Conservation (phyloP, 2,329 filamentous ascomycete species). For the Tolypocladium nubicola region DNA sequence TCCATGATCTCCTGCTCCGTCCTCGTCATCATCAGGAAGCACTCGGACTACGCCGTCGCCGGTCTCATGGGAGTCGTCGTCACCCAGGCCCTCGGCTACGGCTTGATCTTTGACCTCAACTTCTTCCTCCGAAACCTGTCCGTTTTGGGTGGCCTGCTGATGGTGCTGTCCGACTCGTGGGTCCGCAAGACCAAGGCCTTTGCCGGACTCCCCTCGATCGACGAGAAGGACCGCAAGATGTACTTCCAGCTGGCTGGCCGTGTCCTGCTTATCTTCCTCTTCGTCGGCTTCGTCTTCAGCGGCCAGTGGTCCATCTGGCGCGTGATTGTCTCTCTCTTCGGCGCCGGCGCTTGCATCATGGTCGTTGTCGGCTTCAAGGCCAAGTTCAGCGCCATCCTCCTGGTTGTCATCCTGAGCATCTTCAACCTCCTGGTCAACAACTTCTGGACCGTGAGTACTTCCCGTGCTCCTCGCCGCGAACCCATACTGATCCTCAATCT, state of each 20-base stretch:
- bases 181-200: conserved; percentile 96
- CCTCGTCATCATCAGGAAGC: conserved; percentile 83
- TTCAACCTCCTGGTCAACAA: conserved; percentile 99
- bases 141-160: conserved; percentile 91
- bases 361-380: conserved; percentile 99
- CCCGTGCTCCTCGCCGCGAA: neutral
- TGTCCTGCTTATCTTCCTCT: conserved; percentile 93
- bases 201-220: conserved; percentile 82
- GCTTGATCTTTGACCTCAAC: conserved; percentile 97
- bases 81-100: conserved; percentile 90
- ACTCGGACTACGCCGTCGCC: conserved; percentile 85
- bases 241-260: conserved; percentile 98
- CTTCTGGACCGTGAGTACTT: conserved; percentile 85
- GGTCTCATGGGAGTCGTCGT: conserved; percentile 87
- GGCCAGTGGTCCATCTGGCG: conserved; percentile 88
- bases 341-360: conserved; percentile 91
- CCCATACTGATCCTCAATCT: conserved; percentile 4
- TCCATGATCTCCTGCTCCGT: conserved; percentile 75
- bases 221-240: conserved; percentile 99
- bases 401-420: conserved; percentile 88
- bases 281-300: conserved; percentile 91
- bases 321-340: conserved; percentile 72
- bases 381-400: conserved; percentile 92
- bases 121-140: conserved; percentile 99
- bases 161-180: conserved; percentile 98